A percentile compares a stretch with the other conserved stretches of the same genome.
phyloP scores from a whole-genome alignment of 2,329 filamentous ascomycete species.

The Fusarium oligoseptatum region DNA sequence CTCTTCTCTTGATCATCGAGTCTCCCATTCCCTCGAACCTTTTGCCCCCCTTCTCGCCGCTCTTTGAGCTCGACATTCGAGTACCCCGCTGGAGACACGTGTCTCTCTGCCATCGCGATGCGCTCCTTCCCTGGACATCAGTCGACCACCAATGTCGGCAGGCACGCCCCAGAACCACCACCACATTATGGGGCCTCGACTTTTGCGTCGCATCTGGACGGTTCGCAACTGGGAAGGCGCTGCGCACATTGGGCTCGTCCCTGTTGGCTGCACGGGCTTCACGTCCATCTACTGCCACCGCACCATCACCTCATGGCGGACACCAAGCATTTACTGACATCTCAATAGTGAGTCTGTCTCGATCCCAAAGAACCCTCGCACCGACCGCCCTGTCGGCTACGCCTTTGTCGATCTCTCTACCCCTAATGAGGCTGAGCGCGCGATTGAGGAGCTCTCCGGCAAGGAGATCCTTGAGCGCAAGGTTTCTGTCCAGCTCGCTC shows the following conservation, averaged over 20 bases:
- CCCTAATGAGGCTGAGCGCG: conserved; percentile 92
- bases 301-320: not conserved
- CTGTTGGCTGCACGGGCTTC: not conserved
- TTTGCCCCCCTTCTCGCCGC: conserved; percentile 1
- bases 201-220: not conserved
- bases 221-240: not conserved
- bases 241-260: not conserved
- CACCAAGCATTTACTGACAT: conserved; percentile 44
- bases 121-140: conserved; percentile 21
- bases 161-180: conserved; percentile 17
- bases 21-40: not conserved
- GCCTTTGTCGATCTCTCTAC: conserved; percentile 98
- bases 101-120: conserved; percentile 32
- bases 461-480: conserved; percentile 99
- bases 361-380: conserved; percentile 99
- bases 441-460: conserved; percentile 94
- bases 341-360: conserved; percentile 90
- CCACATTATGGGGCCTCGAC: conserved; percentile 9
- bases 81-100: conserved; percentile 43
- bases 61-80: conserved; percentile 1
- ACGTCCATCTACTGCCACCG: not conserved
- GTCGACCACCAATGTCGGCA: conserved; percentile 24
- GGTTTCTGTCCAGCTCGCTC: conserved; percentile 98
- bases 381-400: conserved; percentile 97
- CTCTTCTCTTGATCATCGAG: conserved; percentile 9